Evolutionary conservation across 768 basidiomycete genomes (phyloP), one percentile per base, ranked within the genome.

Genomic region (Sutorius australiensis): DNA sequence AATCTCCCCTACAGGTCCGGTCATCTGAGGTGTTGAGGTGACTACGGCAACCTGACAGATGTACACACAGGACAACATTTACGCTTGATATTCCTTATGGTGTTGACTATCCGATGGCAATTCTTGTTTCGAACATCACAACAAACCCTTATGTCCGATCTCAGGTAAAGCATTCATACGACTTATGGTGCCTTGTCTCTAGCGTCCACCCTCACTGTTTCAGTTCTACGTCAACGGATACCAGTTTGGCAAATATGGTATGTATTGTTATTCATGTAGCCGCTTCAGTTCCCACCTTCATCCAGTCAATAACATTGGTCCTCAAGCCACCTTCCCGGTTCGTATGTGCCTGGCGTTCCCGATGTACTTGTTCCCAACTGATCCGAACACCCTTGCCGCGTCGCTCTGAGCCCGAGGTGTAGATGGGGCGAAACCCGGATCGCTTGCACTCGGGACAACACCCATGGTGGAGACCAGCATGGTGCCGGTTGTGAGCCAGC

Each of bases 81-180:
- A 61, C 69, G 27, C 62, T 80, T 54, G 65, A 73, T 56, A 65
- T 81, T 10, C 76, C 79, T 3, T 45, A 66, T 1, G 75, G 75
- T 11, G 68, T 80, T 14, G 78, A 80, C 59, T 80, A 77, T 56
- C 79, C 79, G 24, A 60, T 80, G 52, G 66, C 78, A 3, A 56
- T 79, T 41, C 73, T 75, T 7, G 56, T 75, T 31, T 71, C 73
- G n/a, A 77, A 80, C 53, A 68, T 68, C n/a, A 77, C 76, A 3
- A 58, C 57, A n/a, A 75, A 73, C 42, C 69, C 77, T 36, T 61
- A 73, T 55, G 78, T 75, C 67, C 75, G 78, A 19, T 68, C 50
- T 37, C 61, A 64, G 55, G 64, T 64, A 55, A 55, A 38, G 19
- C n/a, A 28, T 36, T 5, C 8, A 4, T 11, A 5, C 27, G 16